Evolutionary conservation across 164 flowering plant genomes (phyloP).

Genomic region (Magnolia kwangsiensis): DNA sequence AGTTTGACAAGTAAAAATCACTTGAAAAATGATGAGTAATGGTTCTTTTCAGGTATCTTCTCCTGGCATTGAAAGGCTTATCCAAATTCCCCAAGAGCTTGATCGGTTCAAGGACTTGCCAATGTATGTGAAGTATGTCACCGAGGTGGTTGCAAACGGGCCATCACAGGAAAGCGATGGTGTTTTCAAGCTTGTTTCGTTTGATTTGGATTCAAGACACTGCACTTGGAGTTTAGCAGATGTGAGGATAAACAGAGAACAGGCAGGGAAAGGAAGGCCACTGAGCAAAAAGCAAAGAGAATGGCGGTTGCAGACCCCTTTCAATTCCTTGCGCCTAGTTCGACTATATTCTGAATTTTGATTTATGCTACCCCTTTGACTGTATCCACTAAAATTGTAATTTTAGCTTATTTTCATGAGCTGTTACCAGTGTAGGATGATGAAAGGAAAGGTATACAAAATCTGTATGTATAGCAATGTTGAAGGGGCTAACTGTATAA

Average conservation of each 20-base stretch:
- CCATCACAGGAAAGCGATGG: constrained; percentile 59
- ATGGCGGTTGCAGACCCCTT: constrained; percentile 71
- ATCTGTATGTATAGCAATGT: too few species aligned
- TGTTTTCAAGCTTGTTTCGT: constrained; percentile 66
- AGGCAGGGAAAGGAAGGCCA: constrained; percentile 91
- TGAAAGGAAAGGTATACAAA: too few species aligned
- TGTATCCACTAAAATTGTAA: background rate
- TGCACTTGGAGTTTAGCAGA: constrained; percentile 90
- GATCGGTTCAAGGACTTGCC: constrained; percentile 72
- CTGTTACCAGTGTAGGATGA: too few species aligned
- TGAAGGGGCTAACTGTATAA: background rate
- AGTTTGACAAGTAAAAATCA: background rate
- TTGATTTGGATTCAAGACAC: constrained; percentile 47
- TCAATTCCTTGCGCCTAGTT: constrained; percentile 61
- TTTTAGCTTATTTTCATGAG: background rate
- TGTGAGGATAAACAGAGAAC: constrained; percentile 74
- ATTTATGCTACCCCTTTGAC: background rate
- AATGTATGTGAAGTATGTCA: constrained; percentile 65
- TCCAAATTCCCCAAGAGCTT: constrained; percentile 67
- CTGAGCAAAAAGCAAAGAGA: constrained; percentile 81
- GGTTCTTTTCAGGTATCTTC: constrained; percentile 65
- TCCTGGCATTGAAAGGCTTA: constrained; percentile 82
- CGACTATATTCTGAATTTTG: constrained; percentile 53
- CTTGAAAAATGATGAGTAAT: background rate
- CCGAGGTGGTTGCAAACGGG: constrained; percentile 27